Percentiles rank a stretch among this genome's conserved stretches.
These are phyloP conservation scores for Gomphus sp. DNA, from an alignment of 1,284 basidiomycete species.

Conservation along the genomic window DNA sequence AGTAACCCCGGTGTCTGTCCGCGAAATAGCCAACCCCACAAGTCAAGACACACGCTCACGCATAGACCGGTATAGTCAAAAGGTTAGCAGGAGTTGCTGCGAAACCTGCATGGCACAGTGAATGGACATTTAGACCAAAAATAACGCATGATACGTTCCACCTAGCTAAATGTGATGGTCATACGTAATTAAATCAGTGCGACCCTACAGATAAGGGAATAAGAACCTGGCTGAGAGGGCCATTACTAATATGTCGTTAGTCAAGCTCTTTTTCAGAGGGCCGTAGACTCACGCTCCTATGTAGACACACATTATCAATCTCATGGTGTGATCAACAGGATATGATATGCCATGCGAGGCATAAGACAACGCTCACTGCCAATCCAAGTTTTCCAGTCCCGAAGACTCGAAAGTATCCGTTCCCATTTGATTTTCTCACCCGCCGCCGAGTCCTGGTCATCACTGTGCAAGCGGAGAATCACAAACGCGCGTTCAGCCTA, in stretches of 20 bases:
- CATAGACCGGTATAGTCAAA: slow-evolving; percentile 61
- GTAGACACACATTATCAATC: slow-evolving; percentile 44
- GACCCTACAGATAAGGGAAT: not conserved
- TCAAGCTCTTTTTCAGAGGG: not conserved
- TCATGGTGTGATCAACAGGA: not conserved
- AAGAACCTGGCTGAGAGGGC: slow-evolving; percentile 51
- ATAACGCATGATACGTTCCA: not conserved
- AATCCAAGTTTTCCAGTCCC: slow-evolving; percentile 70
- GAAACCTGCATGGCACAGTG: slow-evolving; percentile 35
- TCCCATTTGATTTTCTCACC: slow-evolving; percentile 55
- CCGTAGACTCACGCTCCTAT: slow-evolving; percentile 27
- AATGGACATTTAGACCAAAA: slow-evolving; percentile 6
- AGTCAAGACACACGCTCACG: slow-evolving; percentile 54
- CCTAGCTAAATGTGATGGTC: not conserved
- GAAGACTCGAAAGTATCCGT: slow-evolving; percentile 50
- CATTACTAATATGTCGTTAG: slow-evolving; percentile 27
- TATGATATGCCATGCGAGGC: not conserved
- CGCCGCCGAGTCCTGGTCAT: slow-evolving; percentile 64
- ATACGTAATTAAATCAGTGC: not conserved
- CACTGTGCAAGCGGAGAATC: slow-evolving; percentile 58
- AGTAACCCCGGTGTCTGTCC: slow-evolving; percentile 48
- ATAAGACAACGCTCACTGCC: slow-evolving; percentile 33
- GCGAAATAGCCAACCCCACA: slow-evolving; percentile 54
- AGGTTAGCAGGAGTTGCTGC: slow-evolving; percentile 66
- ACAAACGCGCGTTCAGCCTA: slow-evolving; percentile 62